Evolutionary conservation across 2,329 filamentous ascomycete species (phyloP).

Genomic region (Colletotrichum musae): DNA sequence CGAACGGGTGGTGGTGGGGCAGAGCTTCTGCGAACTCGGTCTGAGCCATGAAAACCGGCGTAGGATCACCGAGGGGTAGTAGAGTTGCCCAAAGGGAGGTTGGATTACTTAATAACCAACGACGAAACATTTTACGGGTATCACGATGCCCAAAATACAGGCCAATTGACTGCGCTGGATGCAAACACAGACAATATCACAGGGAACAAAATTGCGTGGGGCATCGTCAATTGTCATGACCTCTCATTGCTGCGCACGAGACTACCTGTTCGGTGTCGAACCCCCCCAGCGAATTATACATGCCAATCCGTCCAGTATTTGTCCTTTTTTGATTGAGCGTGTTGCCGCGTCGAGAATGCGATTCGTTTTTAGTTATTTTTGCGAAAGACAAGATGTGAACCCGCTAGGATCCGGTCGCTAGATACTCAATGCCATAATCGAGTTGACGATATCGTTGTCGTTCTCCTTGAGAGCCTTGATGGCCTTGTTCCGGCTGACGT

Average conservation of each 20-base stretch:
- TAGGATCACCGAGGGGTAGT: conserved; percentile 29
- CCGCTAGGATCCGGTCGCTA: conserved; percentile 56
- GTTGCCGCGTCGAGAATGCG: conserved; percentile 36
- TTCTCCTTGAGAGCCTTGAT: conserved; percentile 99
- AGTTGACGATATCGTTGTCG: conserved; percentile 99
- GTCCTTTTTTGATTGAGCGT: conserved; percentile 38
- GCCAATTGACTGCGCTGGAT: neutral
- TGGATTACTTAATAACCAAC: too few species aligned
- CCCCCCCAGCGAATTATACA: conserved; percentile 44
- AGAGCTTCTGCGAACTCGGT: conserved; percentile 26
- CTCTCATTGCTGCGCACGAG: conserved; percentile 37
- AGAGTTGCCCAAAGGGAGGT: neutral
- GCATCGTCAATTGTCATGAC: conserved; percentile 38
- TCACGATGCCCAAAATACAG: neutral
- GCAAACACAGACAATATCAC: neutral
- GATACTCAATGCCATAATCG: conserved; percentile 98
- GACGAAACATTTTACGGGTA: neutral
- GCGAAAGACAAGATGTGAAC: conserved; percentile 25
- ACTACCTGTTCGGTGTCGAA: conserved; percentile 38
- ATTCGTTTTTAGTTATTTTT: conserved; percentile 16
- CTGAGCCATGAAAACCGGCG: neutral
- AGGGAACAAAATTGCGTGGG: neutral
- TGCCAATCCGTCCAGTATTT: conserved; percentile 42
- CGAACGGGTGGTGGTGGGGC: conserved; percentile 33
- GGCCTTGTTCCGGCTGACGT: conserved; percentile 97